A percentile compares a stretch with the other conserved stretches of the same genome.
phyloP scores from a whole-genome alignment of 148 eudicot species.

The Selenicereus undatus region DNA sequence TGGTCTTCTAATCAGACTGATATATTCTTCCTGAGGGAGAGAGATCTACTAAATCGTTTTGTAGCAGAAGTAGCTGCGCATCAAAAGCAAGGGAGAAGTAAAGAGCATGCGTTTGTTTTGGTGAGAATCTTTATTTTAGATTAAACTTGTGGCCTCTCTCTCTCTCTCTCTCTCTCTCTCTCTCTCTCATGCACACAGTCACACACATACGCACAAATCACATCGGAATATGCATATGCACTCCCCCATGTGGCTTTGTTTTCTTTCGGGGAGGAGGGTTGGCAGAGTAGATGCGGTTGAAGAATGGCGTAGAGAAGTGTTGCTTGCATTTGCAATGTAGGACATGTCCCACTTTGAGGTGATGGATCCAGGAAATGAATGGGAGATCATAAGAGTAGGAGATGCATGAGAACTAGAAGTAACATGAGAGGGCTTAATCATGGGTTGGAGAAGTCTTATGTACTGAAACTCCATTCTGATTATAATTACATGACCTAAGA shows the following conservation, averaged over 20 bases:
- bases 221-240: too few relatives aligned
- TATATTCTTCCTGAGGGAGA: conserved; percentile 76
- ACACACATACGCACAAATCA: too few relatives aligned
- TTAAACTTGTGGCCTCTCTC: neutral
- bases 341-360: neutral
- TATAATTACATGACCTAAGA: too few relatives aligned
- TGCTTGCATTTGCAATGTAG: too few relatives aligned
- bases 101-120: conserved; percentile 61
- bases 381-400: neutral
- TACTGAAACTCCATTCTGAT: too few relatives aligned
- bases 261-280: neutral
- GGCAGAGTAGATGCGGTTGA: neutral
- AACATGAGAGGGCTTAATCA: neutral
- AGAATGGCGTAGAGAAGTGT: neutral
- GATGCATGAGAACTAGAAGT: neutral
- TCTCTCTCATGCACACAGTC: neutral
- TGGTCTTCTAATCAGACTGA: conserved; percentile 52
- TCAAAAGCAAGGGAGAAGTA: conserved; percentile 73
- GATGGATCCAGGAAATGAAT: neutral
- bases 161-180: neutral
- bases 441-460: too few relatives aligned
- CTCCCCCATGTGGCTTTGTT: neutral
- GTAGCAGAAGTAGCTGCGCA: conserved; percentile 61
- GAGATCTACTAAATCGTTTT: conserved; percentile 74
- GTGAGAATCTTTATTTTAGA: conserved; percentile 34